Evolutionary conservation across 2,329 filamentous ascomycete species (phyloP), one percentile per base, ranked within the genome.

Genomic region (Fusarium sp.): DNA sequence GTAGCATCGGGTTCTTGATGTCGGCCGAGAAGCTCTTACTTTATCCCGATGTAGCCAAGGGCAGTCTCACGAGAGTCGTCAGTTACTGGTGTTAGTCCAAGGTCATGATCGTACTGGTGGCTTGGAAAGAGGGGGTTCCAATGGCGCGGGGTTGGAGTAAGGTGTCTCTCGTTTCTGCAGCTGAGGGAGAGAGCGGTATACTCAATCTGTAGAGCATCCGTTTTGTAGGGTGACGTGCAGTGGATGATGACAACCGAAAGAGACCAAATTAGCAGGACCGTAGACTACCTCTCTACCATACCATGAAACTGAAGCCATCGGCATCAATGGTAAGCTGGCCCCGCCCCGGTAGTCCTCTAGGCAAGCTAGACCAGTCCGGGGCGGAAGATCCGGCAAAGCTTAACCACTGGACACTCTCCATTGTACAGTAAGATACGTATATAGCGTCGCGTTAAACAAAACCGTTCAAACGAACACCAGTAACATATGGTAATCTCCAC

Each of bases 311-410:
- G 43, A 53, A 60, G 25, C 29, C 29, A 60, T 52, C 24, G 20
- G 32, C 46, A 60, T 24, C 32, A 51, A 52, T 65, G 52, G 59
- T 59, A 61, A 70, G 58, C 55, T 67, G 53, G 38, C 61, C 60
- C 45, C 45, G 24, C 15, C 15, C 54, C 53, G 61, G 15, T 59
- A 24, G 44, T 24, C 27, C 27, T 29, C 27, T 29, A 12, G 27
- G 27, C 5, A 29, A 58, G 32, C 22, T 53, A 54, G 47, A 41
- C 30, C 44, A 68, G 40, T 69, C 71, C 67, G 72, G 67, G 70
- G 63, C 70, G 72, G 72, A 71, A 70, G 65, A 73, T 63, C 70
- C 72, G 70, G 72, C 51, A 68, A 62, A 67, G 52, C 59, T 60
- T 73, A 71, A 38, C 34, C 34, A 38, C 34, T 38, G 34, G 32